Evolutionary conservation across 495 filamentous ascomycete species (phyloP), one percentile per base, ranked within the genome.

Genomic region (Xylaria palmicola): DNA sequence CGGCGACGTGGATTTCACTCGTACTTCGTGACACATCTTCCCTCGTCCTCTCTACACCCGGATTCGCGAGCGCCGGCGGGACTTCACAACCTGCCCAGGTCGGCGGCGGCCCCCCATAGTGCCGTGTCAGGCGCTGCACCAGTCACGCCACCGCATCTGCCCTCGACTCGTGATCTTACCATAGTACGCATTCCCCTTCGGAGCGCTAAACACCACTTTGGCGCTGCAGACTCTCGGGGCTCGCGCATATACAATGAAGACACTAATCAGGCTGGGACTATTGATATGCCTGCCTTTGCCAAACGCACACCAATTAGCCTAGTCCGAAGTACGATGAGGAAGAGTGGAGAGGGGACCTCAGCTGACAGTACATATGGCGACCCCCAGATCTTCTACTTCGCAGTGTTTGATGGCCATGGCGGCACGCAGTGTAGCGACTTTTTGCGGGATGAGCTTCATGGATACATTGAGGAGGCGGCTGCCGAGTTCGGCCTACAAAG

Each of bases 101-200:
- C 88, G 27, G 90, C 86, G 4, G 93, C 91, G 26, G 87, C 85
- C n/a, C 92, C 93, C 2, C 91, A 95, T 75, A 86, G 78, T 1
- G 77, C 78, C 24, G 75, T 73, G n/a, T 68, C 76, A n/a, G 82
- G 68, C 34, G 68, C 74, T 62, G 80, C 73, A 13, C 84, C 87
- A 9, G 77, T 83, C 7, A 76, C 82, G 24, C 69, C 83, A 70
- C 78, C 81, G 68, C 74, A 80, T 62, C 79, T 85, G 67, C 80
- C 84, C 36, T 79, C 78, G 41, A 69, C 62, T 22, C 86, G 92
- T 36, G 92, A 96, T 64, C 87, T 92, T 32, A 97, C 93, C 0
- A 92, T 98, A n/a, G 94, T 98, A 20, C 91, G 94, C n/a, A 98
- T 98, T 63, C 94, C 94, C 0, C 77, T 98, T 20, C 87, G 87